Base-by-base conservation (phyloP, 495 filamentous ascomycete species). In the Neurospora terricola region DNA sequence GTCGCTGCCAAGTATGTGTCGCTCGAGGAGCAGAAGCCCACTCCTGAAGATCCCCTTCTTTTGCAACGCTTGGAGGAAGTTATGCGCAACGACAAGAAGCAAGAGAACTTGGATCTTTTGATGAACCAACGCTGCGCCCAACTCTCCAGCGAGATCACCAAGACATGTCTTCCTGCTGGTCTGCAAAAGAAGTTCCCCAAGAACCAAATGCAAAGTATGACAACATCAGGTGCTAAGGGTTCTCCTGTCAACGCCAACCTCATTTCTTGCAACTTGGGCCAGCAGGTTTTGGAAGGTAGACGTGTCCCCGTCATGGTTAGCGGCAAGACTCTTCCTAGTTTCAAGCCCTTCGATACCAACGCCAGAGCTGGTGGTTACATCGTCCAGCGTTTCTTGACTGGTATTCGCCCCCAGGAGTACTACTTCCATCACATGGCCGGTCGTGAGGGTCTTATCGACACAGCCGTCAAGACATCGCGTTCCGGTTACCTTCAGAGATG, bases 361-460 rank as follows among this genome's bases (percentile, higher is more conserved):
- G 88, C 97, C 5, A 87, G 96, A 77, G 96, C 96, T 39, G 96
- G 96, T 75, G 96, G 96, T 38, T 99, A 97, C 80, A 91, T 99
- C 71, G 91, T 91, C 39, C 91, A 97, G 81, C 94, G 96, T 80
- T 99, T 98, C 88, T 93, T 99, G 88, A 98, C 96, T 18, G 96
- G 96, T 71, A 92, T 99, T 72, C 90, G 95, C 72, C 96, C 96
- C 36, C 96, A 99, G 80, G 96, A 98, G 80, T 98, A 96, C 81
- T 99, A 93, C 83, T 99, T 99, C 88, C 96, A 99, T 88, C 93
- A 95, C 79, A 99, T 99, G 96, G 95, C 95, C 77, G 96, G 96
- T 79, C 90, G 96, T 82, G 96, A 99, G 85, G 96, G 96, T 85
- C 85, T 99, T 76, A 98, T 99, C 83, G 96, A 99, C 88, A 99